Base-by-base conservation (phyloP, 73 alveolate species). In the Breviolum minutum region DNA sequence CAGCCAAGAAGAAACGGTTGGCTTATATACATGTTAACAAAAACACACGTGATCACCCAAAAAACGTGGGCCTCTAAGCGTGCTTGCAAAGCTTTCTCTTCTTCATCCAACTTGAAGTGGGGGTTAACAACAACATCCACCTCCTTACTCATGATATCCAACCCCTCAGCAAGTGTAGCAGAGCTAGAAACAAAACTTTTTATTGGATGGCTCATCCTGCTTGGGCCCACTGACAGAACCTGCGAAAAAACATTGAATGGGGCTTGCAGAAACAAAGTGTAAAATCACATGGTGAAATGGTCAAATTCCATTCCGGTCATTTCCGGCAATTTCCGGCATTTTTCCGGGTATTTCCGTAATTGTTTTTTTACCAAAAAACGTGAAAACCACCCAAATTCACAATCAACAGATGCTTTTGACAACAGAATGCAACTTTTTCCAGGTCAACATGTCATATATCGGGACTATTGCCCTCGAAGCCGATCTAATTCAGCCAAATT, bases 271-370 rank as follows among this genome's bases (percentile, higher is more conserved):
- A 81, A 10, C 69, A 81, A 26, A 48, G 32, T 13, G 20, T 6
- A 81, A 17, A 12, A 54, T 48, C 69, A 9, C 6, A 20, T 0
- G 17, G 8, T 12, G 12, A 14, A 11, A 48, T 0, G 5, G 12
- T 54, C 30, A 19, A 54, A 48, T 40, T 81, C 54, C 89, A 19
- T 48, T 81, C 89, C 89, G 89, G 89, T 30, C 9, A 40, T 81
- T 81, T 81, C 89, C 89, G 89, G 70, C 61, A 24, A 54, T 81
- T 81, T 81, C 89, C 89, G 89, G 48, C 70, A 81, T 54, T 40
- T 8, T 54, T 81, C 89, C 89, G 89, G 89, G 71, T 19, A 40
- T 81, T 81, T 81, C 89, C 89, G 89, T 69, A 48, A 81, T 54
- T 40, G 69, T 40, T 40, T 81, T 32, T 10, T 14, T 2, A n/a